phyloP scores from a whole-genome alignment of 2,329 filamentous ascomycete genomes.

The Neurospora crassa region DNA sequence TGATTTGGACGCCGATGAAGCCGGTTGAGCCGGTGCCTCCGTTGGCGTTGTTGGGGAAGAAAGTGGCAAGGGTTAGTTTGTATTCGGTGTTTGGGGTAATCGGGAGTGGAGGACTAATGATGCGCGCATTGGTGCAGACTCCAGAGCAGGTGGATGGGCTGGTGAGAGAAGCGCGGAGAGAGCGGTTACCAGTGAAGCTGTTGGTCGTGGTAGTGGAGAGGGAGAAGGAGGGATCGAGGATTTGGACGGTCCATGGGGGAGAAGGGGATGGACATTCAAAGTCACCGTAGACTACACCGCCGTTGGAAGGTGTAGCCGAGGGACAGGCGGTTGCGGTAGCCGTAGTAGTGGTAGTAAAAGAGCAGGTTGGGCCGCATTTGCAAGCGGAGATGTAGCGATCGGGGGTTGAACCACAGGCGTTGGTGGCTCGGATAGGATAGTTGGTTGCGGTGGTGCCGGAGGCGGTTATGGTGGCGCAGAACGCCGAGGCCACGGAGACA shows the following conservation, averaged over 20 bases:
- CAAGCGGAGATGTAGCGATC: constrained; percentile 16
- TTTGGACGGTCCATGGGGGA: constrained; percentile 3
- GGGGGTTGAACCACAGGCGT: constrained; percentile 12
- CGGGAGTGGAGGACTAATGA: neutral
- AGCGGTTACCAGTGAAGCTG: neutral
- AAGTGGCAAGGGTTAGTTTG: constrained; percentile 3
- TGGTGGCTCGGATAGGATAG: constrained; percentile 13
- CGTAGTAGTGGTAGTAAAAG: neutral
- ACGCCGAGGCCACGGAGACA: constrained; percentile 11
- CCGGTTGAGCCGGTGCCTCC: neutral
- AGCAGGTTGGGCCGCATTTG: constrained; percentile 14
- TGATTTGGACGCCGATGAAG: neutral
- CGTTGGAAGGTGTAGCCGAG: constrained; percentile 4
- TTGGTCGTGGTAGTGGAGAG: neutral
- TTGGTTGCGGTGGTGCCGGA: constrained; percentile 13
- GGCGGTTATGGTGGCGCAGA: constrained; percentile 16
- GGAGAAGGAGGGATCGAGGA: constrained; percentile 5
- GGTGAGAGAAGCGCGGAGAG: neutral
- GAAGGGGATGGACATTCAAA: constrained; percentile 1
- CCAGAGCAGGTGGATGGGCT: neutral
- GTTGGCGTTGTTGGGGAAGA: constrained; percentile 2
- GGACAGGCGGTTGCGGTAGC: neutral
- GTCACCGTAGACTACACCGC: constrained; percentile 8
- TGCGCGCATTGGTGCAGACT: neutral
- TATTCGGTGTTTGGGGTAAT: neutral